phyloP scores from a whole-genome alignment of 306 rosid species.

The Crataegus laevigata region DNA sequence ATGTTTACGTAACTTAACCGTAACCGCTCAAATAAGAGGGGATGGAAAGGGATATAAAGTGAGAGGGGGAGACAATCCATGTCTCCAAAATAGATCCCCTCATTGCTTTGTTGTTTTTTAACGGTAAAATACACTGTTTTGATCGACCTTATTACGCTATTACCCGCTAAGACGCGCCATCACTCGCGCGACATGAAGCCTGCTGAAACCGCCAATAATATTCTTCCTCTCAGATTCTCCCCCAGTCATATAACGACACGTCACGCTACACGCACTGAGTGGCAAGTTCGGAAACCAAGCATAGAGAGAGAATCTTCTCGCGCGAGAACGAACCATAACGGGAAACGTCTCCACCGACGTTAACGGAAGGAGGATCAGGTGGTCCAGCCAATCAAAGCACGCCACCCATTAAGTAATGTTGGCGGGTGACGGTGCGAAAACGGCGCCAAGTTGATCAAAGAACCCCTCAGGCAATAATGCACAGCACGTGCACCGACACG shows the following conservation, averaged over 20 bases:
- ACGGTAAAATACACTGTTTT: no score
- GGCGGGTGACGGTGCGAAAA: not conserved
- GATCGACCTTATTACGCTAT: no score
- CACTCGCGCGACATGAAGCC: no score
- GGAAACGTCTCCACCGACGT: slow-evolving; percentile 33
- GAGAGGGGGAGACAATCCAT: no score
- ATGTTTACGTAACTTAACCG: no score
- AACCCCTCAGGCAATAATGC: not conserved
- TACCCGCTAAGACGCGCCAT: no score
- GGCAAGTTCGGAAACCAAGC: not conserved
- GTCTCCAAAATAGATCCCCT: no score
- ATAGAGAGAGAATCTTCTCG: not conserved
- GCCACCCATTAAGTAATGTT: not conserved
- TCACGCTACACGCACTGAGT: accelerated
- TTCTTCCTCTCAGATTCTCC: no score
- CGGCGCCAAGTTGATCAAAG: not conserved
- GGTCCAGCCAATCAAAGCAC: not conserved
- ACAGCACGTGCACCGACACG: slow-evolving; percentile 42
- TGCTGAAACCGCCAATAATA: not conserved
- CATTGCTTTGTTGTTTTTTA: no score
- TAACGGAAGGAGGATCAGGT: slow-evolving; percentile 28
- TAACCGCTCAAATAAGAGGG: no score
- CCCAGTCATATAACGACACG: not conserved
- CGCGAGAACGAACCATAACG: slow-evolving; percentile 1
- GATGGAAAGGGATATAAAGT: no score